These are phyloP conservation scores for Drechmeria coniospora DNA, from an alignment of 2,329 filamentous ascomycete genomes.

Conservation along the genomic window DNA sequence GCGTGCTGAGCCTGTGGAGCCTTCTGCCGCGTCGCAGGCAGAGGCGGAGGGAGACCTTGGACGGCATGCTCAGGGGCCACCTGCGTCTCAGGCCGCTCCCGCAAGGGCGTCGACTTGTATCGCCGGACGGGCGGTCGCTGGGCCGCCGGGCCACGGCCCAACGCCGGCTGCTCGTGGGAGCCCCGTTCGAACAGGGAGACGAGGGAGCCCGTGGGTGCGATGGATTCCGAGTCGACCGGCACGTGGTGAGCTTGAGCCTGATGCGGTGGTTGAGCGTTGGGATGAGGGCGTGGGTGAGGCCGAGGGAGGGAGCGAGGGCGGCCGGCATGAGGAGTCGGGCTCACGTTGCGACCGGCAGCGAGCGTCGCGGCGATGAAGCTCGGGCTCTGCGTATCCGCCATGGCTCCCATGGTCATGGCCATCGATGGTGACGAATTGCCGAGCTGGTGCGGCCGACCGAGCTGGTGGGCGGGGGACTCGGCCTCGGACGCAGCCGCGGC, in stretches of 20 bases:
- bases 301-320: too few species aligned
- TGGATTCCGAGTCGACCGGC: constrained; percentile 34
- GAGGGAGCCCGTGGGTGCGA: constrained; percentile 46
- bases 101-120: constrained; percentile 2
- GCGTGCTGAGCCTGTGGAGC: neutral
- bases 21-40: constrained; percentile 3
- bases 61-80: too few species aligned
- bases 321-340: constrained; percentile 14
- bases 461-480: constrained; percentile 5
- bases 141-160: neutral
- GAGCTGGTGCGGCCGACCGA: neutral
- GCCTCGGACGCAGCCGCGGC: constrained; percentile 4
- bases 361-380: constrained; percentile 43
- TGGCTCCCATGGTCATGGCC: constrained; percentile 2
- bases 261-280: too few species aligned
- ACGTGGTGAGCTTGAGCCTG: too few species aligned
- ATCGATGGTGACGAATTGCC: neutral
- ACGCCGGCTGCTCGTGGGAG: constrained; percentile 12
- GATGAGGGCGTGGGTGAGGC: too few species aligned
- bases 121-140: constrained; percentile 1
- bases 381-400: constrained; percentile 31
- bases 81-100: too few species aligned
- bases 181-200: constrained; percentile 54
- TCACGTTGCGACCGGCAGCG: constrained; percentile 36
- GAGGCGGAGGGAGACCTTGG: too few species aligned